Evolutionary conservation across 1,139 yeast genomes (phyloP).

Genomic region (Scheffersomyces illinoinensis): DNA sequence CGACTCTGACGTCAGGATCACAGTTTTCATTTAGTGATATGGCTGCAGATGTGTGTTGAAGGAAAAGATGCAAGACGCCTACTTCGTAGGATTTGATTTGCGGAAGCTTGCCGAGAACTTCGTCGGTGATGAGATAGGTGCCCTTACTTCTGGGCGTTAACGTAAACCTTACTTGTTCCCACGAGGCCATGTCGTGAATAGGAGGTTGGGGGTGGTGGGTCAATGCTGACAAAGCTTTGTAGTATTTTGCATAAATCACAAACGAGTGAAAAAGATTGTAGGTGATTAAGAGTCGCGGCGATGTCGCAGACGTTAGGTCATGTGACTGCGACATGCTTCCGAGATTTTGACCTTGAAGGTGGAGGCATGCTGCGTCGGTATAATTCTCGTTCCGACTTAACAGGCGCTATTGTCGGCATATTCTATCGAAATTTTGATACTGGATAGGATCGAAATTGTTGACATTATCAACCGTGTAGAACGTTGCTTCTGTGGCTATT

Average conservation of each 20-base stretch:
- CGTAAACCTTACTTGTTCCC: slow-evolving; percentile 60
- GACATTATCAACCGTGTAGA: neutral
- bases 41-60: slow-evolving; percentile 81
- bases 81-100: slow-evolving; percentile 59
- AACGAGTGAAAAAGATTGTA: neutral
- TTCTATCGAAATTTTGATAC: neutral
- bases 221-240: neutral
- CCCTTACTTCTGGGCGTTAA: slow-evolving; percentile 65
- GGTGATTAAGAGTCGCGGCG: neutral
- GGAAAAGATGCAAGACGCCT: slow-evolving; percentile 65
- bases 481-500: neutral
- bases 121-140: slow-evolving; percentile 69
- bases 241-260: neutral
- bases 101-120: slow-evolving; percentile 56
- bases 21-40: slow-evolving; percentile 76
- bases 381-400: neutral
- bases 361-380: neutral
- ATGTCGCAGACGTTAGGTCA: neutral
- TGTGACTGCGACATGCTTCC: neutral
- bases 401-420: neutral
- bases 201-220: neutral
- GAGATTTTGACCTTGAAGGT: neutral
- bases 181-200: slow-evolving; percentile 17
- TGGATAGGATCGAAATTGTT: neutral
- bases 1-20: slow-evolving; percentile 75